These are phyloP conservation scores for Yamadazyma nakazawae DNA, from an alignment of 805 yeast species.

Conservation along the genomic window DNA sequence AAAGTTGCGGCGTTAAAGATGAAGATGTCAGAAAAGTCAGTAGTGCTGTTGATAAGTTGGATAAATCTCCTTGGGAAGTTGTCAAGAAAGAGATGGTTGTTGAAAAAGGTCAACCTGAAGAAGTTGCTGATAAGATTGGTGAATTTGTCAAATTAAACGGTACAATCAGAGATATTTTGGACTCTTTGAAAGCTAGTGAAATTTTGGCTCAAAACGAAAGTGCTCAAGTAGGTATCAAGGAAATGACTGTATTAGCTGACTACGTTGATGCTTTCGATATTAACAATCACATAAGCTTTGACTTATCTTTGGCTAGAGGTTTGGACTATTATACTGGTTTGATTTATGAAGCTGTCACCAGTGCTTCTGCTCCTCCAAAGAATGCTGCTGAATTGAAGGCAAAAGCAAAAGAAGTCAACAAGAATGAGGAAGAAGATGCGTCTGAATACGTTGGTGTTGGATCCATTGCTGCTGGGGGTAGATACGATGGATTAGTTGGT, in stretches of 20 bases:
- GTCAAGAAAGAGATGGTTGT: constrained; percentile 89
- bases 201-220: constrained; percentile 59
- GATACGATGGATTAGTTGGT: constrained; percentile 94
- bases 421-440: constrained; percentile 60
- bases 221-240: constrained; percentile 78
- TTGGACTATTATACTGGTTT: constrained; percentile 96
- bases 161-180: constrained; percentile 59
- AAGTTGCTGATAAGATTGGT: constrained; percentile 91
- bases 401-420: constrained; percentile 25
- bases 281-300: constrained; percentile 68
- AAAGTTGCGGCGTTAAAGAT: constrained; percentile 89
- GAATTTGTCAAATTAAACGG: constrained; percentile 87
- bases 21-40: constrained; percentile 93
- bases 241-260: constrained; percentile 69
- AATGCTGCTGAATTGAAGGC: constrained; percentile 68
- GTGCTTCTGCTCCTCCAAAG: constrained; percentile 92
- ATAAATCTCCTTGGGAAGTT: constrained; percentile 92
- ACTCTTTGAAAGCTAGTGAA: constrained; percentile 53
- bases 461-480: constrained; percentile 98
- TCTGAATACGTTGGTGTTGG: constrained; percentile 97
- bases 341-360: constrained; percentile 93
- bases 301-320: constrained; percentile 94
- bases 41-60: constrained; percentile 94
- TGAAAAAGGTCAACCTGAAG: constrained; percentile 88
- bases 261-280: constrained; percentile 84